Conservation (phyloP, 2,329 filamentous ascomycete species). For the Curvularia eragrostidis region DNA sequence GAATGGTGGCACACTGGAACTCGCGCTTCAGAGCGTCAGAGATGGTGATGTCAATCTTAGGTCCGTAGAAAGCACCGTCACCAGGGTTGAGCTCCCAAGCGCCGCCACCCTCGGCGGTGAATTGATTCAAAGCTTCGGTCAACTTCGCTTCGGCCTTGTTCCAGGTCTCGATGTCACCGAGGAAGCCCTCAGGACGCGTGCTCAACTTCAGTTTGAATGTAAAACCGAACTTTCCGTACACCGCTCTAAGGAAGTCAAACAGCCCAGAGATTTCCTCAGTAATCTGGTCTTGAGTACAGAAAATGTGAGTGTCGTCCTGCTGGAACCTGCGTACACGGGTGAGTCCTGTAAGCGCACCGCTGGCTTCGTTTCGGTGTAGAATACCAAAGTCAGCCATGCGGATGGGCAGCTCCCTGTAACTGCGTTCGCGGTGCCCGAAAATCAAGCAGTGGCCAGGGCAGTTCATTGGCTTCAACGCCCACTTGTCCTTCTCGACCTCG, state of each 20-base stretch:
- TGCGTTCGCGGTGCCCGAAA: conserved; percentile 81
- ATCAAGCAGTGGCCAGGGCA: conserved; percentile 93
- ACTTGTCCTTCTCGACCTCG: conserved; percentile 79
- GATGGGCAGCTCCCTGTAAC: conserved; percentile 88
- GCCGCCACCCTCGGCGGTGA: conserved; percentile 64
- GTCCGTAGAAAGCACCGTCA: conserved; percentile 97
- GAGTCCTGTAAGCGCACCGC: conserved; percentile 86
- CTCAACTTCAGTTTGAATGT: conserved; percentile 95
- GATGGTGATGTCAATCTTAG: conserved; percentile 98
- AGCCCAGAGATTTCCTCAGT: conserved; percentile 77
- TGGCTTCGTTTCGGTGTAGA: conserved; percentile 93
- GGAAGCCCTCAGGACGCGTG: conserved; percentile 85
- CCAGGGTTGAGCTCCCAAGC: conserved; percentile 92
- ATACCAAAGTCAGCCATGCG: conserved; percentile 96
- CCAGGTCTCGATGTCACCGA: conserved; percentile 88
- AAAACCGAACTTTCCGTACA: conserved; percentile 85
- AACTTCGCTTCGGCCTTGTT: conserved; percentile 84
- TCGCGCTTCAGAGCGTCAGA: conserved; percentile 84
- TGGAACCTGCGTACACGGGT: conserved; percentile 93
- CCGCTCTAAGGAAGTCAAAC: conserved; percentile 83
- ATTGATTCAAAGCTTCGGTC: conserved; percentile 78
- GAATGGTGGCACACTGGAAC: conserved; percentile 91
- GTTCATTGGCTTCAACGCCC: conserved; percentile 96
- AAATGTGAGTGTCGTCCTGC: conserved; percentile 96
- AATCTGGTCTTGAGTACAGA: conserved; percentile 85